Conservation (phyloP, 1,139 yeast genomes). For the Pichia terricola region DNA sequence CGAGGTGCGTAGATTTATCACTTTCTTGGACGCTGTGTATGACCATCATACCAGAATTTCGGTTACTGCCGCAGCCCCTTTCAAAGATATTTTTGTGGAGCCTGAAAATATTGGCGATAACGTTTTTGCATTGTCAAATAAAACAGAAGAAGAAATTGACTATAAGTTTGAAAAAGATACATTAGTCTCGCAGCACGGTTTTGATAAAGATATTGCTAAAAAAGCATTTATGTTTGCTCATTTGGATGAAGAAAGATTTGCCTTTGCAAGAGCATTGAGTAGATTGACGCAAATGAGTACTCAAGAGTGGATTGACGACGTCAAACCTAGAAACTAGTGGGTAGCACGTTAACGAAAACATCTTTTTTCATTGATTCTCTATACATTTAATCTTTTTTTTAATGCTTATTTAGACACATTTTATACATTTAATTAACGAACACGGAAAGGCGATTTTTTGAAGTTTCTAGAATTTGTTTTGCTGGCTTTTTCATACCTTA, state of each 20-base stretch:
- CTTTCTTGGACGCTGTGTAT: constrained; percentile 90
- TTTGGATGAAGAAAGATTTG: constrained; percentile 88
- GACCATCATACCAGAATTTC: constrained; percentile 83
- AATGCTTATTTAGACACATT: not conserved
- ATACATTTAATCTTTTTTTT: not conserved
- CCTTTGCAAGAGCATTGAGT: constrained; percentile 89
- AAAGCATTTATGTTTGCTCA: constrained; percentile 72
- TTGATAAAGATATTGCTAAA: constrained; percentile 64
- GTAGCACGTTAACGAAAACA: not conserved
- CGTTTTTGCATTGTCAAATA: constrained; percentile 38
- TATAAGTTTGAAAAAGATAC: constrained; percentile 47
- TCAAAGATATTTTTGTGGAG: constrained; percentile 76
- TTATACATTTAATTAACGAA: not conserved
- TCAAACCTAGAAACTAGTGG: constrained; percentile 7
- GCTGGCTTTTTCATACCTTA: no score
- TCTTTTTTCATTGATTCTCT: not conserved
- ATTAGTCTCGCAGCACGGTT: constrained; percentile 61
- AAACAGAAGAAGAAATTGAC: constrained; percentile 28
- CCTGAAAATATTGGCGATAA: constrained; percentile 56
- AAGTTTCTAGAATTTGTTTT: no score
- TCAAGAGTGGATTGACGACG: constrained; percentile 71
- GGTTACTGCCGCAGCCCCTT: constrained; percentile 80
- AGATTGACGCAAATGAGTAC: constrained; percentile 92
- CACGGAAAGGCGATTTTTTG: no score
- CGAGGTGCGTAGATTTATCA: constrained; percentile 79